These are phyloP conservation scores for Epichloe sylvatica DNA, from an alignment of 2,329 filamentous ascomycete species.

Conservation along the genomic window DNA sequence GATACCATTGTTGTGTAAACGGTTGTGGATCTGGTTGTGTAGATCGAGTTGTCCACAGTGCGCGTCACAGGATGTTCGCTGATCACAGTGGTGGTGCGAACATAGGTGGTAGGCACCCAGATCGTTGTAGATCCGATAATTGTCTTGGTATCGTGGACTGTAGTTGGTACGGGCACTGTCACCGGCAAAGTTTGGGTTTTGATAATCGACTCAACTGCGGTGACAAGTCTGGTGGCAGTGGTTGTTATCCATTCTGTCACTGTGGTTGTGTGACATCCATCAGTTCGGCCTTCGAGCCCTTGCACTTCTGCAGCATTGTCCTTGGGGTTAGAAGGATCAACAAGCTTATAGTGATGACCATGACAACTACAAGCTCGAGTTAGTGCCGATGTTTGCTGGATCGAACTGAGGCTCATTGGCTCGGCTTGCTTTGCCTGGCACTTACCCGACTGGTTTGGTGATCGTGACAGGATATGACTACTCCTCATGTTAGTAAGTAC, in stretches of 20 bases:
- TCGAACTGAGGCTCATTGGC: not conserved
- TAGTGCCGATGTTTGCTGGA: not conserved
- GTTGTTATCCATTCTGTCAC: conserved; percentile 12
- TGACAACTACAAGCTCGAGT: conserved; percentile 1
- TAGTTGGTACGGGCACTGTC: conserved; percentile 5
- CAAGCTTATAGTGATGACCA: not conserved
- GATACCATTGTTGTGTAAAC: conserved; percentile 6
- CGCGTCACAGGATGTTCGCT: conserved; percentile 8
- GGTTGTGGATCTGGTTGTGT: conserved; percentile 7
- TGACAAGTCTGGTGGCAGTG: conserved; percentile 7
- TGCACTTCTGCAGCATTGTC: not conserved
- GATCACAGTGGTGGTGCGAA: conserved; percentile 5
- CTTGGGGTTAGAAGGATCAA: not conserved
- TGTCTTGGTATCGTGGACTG: conserved; percentile 3
- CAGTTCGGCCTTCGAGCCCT: not conserved
- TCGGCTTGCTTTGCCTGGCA: not conserved
- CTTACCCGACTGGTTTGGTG: conserved; percentile 8
- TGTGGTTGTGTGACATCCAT: conserved; percentile 8
- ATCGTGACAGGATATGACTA: conserved; percentile 13
- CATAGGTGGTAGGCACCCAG: conserved; percentile 8
- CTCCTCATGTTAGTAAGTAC: not conserved
- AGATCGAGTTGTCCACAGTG: conserved; percentile 7
- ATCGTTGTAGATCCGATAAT: conserved; percentile 7
- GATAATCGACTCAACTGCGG: conserved; percentile 5
- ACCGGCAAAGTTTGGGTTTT: conserved; percentile 7